Base-by-base conservation (phyloP, 2,329 filamentous ascomycete genomes). In the Fusarium sterilihyphosum region DNA sequence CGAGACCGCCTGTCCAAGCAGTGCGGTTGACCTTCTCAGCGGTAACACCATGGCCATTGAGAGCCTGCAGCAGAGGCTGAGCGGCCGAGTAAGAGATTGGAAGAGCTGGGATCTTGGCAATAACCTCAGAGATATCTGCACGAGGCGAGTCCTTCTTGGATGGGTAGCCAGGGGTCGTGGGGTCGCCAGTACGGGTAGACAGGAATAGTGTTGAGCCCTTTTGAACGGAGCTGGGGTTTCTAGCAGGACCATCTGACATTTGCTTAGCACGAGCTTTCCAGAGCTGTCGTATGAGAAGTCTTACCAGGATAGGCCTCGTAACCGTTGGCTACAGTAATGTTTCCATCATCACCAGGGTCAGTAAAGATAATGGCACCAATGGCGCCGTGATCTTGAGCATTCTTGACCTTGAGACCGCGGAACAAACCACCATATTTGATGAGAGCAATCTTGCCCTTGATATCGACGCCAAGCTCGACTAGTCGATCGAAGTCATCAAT, bases 311-410 rank as follows among this genome's bases (percentile, higher is more conserved):
- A 96, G 1, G 90, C 82, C 64, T 91, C 88, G 74, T 92, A 88
- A 3, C 93, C 94, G 74, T 96, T 94, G 68, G 90, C 88, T 52
- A 92, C 92, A 0, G 93, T 96, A 29, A 94, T 85, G 14, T 92
- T 86, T 6, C 93, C 93, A 81, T 98, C 95, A 77, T 96, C 93
- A 44, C 94, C 94, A 1, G 95, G 94, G 79, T 98, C 95, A 24
- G 87, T 91, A 82, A 95, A 98, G 44, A 98, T 88, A 56, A 98
- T 85, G 16, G 90, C 89, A 20, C 94, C 95, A 40, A 96, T 85
- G 87, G 96, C 94, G 18, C 95, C 95, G 24, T 96, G 86, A 73
- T 97, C 93, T 79, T 95, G 91, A 2, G 94, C 94, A 63, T 94
- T 90, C 84, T 95, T 96, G 56, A 96, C 90, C 80, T 96, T 97